Percentiles rank a stretch among this genome's conserved stretches.
Conservation (phyloP, 202 grass and related monocot genomes). For the Setaria viridis region DNA sequence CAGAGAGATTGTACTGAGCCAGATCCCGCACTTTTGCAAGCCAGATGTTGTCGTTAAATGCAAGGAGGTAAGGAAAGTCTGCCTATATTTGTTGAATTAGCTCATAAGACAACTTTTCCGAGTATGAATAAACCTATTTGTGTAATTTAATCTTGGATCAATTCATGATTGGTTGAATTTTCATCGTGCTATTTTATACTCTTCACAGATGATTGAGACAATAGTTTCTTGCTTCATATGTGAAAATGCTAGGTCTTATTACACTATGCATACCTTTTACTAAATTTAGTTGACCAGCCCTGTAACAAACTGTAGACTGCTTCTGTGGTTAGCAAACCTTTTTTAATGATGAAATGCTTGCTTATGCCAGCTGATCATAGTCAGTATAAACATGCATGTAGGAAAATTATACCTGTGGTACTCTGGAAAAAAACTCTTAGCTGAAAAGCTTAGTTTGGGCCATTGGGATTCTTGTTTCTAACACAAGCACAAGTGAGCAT, state of each 20-base stretch:
- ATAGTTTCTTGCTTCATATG: not conserved
- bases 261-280: not conserved
- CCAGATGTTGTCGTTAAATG: slow-evolving; percentile 76
- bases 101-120: not conserved
- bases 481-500: not conserved
- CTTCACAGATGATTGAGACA: not conserved
- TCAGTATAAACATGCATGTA: not conserved
- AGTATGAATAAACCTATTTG: not conserved
- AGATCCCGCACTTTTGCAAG: slow-evolving; percentile 75
- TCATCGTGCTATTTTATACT: not conserved
- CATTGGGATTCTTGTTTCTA: slow-evolving; percentile 15
- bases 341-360: not conserved
- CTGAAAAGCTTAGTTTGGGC: slow-evolving; percentile 4
- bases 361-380: slow-evolving; percentile 19
- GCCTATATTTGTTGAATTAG: slow-evolving; percentile 4
- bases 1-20: slow-evolving; percentile 82
- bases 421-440: not conserved
- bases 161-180: not conserved
- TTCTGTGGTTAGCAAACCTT: slow-evolving; percentile 3
- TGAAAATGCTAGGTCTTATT: not conserved
- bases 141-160: slow-evolving; percentile 15
- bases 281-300: slow-evolving; percentile 17
- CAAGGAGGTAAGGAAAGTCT: slow-evolving; percentile 77
- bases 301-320: not conserved
- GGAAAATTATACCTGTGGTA: not conserved